Percentiles rank a stretch among this genome's conserved stretches.
These are phyloP conservation scores for Fusarium nygamai DNA, from an alignment of 2,329 filamentous ascomycete genomes.

Conservation along the genomic window DNA sequence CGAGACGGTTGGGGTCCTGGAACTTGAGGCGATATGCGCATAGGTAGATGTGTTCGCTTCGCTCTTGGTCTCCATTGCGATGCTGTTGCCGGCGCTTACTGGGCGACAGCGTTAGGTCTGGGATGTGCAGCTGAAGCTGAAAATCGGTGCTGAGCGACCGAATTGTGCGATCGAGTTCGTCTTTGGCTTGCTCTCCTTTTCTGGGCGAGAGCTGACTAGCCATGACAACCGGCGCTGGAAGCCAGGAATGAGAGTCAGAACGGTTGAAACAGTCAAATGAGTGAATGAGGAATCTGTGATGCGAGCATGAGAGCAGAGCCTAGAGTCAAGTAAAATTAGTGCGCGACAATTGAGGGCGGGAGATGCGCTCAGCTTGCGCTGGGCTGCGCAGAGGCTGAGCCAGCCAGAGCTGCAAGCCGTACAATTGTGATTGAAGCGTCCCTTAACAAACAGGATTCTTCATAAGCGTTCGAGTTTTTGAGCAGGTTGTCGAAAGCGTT, in stretches of 20 bases:
- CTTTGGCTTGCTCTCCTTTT: slow-evolving; percentile 16
- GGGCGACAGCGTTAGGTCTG: slow-evolving; percentile 41
- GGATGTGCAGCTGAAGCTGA: slow-evolving; percentile 37
- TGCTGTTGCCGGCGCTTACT: slow-evolving; percentile 32
- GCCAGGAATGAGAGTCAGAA: neutral
- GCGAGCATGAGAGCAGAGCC: neutral
- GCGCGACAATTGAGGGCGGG: neutral
- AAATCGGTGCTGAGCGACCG: slow-evolving; percentile 42
- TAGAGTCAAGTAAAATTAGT: neutral
- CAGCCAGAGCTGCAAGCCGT: neutral
- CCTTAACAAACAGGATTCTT: neutral
- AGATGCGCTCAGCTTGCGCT: slow-evolving; percentile 2
- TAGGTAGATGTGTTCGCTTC: slow-evolving; percentile 38
- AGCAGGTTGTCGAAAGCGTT: neutral
- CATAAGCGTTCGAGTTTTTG: neutral
- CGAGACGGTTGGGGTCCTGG: slow-evolving; percentile 23
- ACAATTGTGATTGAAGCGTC: neutral
- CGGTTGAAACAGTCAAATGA: neutral
- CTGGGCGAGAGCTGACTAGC: neutral
- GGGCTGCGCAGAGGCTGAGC: neutral
- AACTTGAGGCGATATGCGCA: slow-evolving; percentile 37
- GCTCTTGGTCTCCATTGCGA: slow-evolving; percentile 37
- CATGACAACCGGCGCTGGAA: slow-evolving; percentile 26
- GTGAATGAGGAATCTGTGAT: neutral
- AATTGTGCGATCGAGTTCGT: slow-evolving; percentile 40